These are phyloP conservation scores for Pyrenophora teres DNA, from an alignment of 2,329 filamentous ascomycete species.

Conservation along the genomic window DNA sequence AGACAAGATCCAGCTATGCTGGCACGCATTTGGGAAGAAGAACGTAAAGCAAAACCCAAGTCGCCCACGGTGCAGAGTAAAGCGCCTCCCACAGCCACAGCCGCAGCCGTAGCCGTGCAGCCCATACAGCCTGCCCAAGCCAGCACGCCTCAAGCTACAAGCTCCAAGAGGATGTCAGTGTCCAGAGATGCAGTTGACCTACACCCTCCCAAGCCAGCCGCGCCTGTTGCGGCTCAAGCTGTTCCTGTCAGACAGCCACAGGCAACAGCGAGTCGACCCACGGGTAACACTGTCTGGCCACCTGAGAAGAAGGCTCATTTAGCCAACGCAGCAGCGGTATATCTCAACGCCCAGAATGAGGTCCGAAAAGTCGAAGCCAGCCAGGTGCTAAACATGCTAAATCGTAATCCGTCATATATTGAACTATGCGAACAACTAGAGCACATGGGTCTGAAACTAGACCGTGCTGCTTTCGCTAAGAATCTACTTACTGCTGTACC, in stretches of 20 bases:
- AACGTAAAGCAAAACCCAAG: constrained; percentile 49
- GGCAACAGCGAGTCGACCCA: constrained; percentile 9
- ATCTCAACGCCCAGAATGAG: constrained; percentile 53
- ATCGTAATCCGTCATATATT: constrained; percentile 60
- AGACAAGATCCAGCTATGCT: constrained; percentile 60
- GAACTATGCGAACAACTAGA: constrained; percentile 61
- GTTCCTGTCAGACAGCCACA: constrained; percentile 10
- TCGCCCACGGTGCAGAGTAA: constrained; percentile 30
- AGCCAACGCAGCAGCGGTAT: constrained; percentile 56
- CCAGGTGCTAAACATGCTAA: constrained; percentile 54
- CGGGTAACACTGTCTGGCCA: constrained; percentile 56
- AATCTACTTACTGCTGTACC: constrained; percentile 55
- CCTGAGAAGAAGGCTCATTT: constrained; percentile 56
- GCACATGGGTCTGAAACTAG: constrained; percentile 53
- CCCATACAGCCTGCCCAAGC: constrained; percentile 15
- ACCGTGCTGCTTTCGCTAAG: constrained; percentile 59
- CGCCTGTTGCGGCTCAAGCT: constrained; percentile 7
- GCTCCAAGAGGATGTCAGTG: constrained; percentile 28
- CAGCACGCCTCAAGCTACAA: constrained; percentile 21
- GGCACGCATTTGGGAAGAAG: constrained; percentile 61
- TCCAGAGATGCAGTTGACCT: constrained; percentile 19
- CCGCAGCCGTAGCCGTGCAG: constrained; percentile 19
- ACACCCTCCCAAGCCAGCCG: constrained; percentile 8
- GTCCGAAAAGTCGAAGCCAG: constrained; percentile 45
- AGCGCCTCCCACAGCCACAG: constrained; percentile 15